These are phyloP conservation scores for Acidiella bohemica DNA, from an alignment of 495 filamentous ascomycete species.

Conservation along the genomic window DNA sequence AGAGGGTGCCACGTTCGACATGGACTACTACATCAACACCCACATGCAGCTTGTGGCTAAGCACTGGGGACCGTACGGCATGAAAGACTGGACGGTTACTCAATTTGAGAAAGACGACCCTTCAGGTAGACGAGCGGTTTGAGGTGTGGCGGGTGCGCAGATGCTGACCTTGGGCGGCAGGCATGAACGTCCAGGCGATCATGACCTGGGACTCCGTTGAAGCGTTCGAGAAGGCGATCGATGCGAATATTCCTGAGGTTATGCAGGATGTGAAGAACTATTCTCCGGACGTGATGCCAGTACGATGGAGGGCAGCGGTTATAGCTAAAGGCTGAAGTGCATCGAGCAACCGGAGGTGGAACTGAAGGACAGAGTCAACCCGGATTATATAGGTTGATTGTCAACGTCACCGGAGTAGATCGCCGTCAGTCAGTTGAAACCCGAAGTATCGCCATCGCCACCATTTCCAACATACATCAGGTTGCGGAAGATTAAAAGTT, in stretches of 20 bases:
- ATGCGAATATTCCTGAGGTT: slow-evolving; percentile 11
- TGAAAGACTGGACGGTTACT: slow-evolving; percentile 13
- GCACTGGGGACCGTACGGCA: slow-evolving; percentile 18
- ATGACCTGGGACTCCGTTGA: slow-evolving; percentile 20
- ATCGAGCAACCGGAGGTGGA: no score
- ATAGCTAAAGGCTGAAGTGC: slow-evolving; percentile 3
- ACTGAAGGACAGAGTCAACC: no score
- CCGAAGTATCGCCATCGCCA: no score
- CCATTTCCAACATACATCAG: no score
- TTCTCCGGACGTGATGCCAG: slow-evolving; percentile 13
- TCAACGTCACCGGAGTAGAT: no score
- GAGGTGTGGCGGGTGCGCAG: not conserved
- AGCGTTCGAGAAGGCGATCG: slow-evolving; percentile 14
- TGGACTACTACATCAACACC: slow-evolving; percentile 23
- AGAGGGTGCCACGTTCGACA: slow-evolving; percentile 19
- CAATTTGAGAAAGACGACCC: slow-evolving; percentile 7
- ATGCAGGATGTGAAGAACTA: slow-evolving; percentile 20
- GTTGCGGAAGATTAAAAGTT: no score
- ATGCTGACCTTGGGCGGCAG: not conserved
- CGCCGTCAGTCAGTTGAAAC: no score
- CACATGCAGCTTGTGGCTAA: slow-evolving; percentile 20
- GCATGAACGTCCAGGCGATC: slow-evolving; percentile 9
- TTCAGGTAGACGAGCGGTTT: not conserved
- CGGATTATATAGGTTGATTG: no score
- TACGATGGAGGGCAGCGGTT: slow-evolving; percentile 6